These are phyloP conservation scores for Annulohypoxylon stygium DNA, from an alignment of 495 filamentous ascomycete species.

Conservation along the genomic window DNA sequence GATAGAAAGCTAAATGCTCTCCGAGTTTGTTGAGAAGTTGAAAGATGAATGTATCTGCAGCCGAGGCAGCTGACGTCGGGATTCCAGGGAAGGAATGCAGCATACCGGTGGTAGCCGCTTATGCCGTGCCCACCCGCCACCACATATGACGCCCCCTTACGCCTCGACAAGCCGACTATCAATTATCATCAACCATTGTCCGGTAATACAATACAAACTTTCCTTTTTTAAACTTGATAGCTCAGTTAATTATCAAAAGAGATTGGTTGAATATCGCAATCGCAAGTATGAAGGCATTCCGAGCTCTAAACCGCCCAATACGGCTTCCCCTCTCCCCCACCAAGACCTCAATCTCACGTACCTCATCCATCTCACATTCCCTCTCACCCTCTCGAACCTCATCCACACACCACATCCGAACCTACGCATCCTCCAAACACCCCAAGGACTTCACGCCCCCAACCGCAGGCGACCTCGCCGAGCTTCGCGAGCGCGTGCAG, in stretches of 20 bases:
- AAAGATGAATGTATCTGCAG: slow-evolving; percentile 9
- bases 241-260: slow-evolving; percentile 17
- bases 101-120: slow-evolving; percentile 42
- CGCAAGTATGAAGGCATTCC: slow-evolving; percentile 49
- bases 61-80: slow-evolving; percentile 35
- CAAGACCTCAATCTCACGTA: slow-evolving; percentile 12
- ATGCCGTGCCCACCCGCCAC: slow-evolving; percentile 34
- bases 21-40: slow-evolving; percentile 6
- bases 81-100: slow-evolving; percentile 22
- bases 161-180: slow-evolving; percentile 41
- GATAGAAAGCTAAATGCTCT: slow-evolving; percentile 18
- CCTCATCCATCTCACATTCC: slow-evolving; percentile 22
- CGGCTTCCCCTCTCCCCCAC: slow-evolving; percentile 30
- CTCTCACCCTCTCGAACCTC: slow-evolving; percentile 34
- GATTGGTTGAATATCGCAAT: no score
- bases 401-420: slow-evolving; percentile 51
- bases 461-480: slow-evolving; percentile 77
- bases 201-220: slow-evolving; percentile 7
- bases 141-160: slow-evolving; percentile 53
- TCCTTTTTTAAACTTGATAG: slow-evolving; percentile 5
- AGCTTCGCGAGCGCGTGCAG: slow-evolving; percentile 90
- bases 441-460: slow-evolving; percentile 86
- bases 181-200: slow-evolving; percentile 10
- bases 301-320: slow-evolving; percentile 51
- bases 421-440: slow-evolving; percentile 79